Evolutionary conservation across 75 land plant genomes (phyloP).

Genomic region (Larix kaempferi): DNA sequence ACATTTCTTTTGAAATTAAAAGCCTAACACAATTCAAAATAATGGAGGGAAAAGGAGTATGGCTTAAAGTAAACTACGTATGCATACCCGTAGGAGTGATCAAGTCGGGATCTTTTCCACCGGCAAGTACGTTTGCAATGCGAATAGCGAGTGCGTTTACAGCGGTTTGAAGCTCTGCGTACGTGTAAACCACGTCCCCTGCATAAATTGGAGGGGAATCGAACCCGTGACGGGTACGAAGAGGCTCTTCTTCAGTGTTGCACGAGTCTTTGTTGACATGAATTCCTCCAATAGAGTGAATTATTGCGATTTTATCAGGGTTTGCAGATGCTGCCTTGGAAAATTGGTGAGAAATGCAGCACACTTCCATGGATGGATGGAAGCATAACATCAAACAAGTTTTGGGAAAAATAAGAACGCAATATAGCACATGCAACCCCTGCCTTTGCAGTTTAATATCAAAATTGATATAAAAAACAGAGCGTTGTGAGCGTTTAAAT

Average conservation of each 20-base stretch:
- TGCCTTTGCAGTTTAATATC: too few relatives aligned
- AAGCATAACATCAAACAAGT: too few relatives aligned
- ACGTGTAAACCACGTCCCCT: constrained; percentile 56
- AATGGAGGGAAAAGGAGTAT: neutral
- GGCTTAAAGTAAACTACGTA: neutral
- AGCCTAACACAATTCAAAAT: constrained; percentile 1
- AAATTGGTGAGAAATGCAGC: constrained; percentile 66
- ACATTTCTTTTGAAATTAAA: neutral
- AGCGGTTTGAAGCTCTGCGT: constrained; percentile 36
- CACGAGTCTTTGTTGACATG: neutral
- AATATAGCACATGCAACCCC: too few relatives aligned
- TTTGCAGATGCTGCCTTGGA: constrained; percentile 25
- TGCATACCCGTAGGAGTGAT: constrained; percentile 13
- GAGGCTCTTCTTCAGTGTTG: neutral
- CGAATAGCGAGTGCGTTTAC: constrained; percentile 40
- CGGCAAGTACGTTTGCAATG: constrained; percentile 29
- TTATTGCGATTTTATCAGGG: constrained; percentile 43
- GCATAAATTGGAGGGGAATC: constrained; percentile 18
- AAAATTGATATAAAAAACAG: too few relatives aligned
- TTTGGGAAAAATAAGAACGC: too few relatives aligned
- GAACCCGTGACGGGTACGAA: neutral
- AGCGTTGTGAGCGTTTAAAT: too few relatives aligned
- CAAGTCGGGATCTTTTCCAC: constrained; percentile 27
- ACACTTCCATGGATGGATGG: constrained; percentile 2
- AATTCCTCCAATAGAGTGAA: constrained; percentile 39